Evolutionary conservation across 148 eudicot species (phyloP), one percentile per base, ranked within the genome.

Genomic region (Rhododendron mucronatum): DNA sequence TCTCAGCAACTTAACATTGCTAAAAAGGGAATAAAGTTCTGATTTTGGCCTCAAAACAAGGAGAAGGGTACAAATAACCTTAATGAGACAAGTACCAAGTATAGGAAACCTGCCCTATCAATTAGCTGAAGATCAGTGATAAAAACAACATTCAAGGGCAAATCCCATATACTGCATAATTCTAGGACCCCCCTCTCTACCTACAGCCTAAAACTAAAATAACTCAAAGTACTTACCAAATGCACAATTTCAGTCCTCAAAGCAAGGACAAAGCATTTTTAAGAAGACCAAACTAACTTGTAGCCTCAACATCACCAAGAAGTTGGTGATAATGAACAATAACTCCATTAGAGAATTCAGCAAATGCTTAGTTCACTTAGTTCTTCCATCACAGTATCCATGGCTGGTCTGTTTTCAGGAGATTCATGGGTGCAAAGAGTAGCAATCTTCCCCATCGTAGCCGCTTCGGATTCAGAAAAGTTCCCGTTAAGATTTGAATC

Each of bases 401-500:
- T 93, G 10, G 89, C 82, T 1, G 96, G 98, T 89, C 99, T 93
- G n/a, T 85, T 92, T 65, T 87, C 83, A 18, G 99, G 95, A 59
- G 86, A 86, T 80, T 95, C 99, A 44, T 90, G 94, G 35, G 98
- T 95, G 93, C 99, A 97, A 41, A 90, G 85, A 80, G 90, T 81
- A 87, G 98, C 99, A 35, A 97, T 82, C 84, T 89, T 92, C 80
- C 92, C 91, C 16, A 97, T 90, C 88, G 88, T 89, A 79, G 85
- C 88, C n/a, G 95, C 98, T 90, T 94, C 99, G 5, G 89, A 65
- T 86, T 90, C 96, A 14, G 91, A 89, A 51, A 89, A 93, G 45
- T 91, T 90, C 28, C 96, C 96, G 3, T 84, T 83, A 16, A 96
- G 96, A 84, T 93, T 92, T 8, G 85, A 61, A 78, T 95, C 99